These are phyloP conservation scores for Leccinellum luteum DNA, from an alignment of 768 basidiomycete species.

Conservation along the genomic window DNA sequence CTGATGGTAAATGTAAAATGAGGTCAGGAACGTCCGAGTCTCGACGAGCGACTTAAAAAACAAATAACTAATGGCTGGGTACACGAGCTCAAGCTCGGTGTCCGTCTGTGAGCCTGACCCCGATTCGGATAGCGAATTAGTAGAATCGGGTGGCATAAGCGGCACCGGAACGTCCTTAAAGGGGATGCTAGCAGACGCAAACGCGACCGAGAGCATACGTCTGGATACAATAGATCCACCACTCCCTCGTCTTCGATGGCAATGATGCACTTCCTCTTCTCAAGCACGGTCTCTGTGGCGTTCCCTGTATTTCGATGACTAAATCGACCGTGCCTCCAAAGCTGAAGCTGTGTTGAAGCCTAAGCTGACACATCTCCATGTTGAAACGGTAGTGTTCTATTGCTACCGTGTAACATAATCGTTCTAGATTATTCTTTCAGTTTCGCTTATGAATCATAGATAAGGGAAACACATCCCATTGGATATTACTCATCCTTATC, in stretches of 20 bases:
- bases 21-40: not conserved
- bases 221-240: conserved; percentile 22
- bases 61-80: conserved; percentile 9
- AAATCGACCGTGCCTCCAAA: no score
- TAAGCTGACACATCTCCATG: no score
- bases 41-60: no score
- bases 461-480: no score
- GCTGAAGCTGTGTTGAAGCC: not conserved
- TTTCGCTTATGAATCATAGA: no score
- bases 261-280: no score
- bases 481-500: no score
- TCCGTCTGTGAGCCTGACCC: not conserved
- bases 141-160: no score
- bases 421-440: no score
- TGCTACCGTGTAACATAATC: no score
- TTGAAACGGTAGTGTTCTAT: no score
- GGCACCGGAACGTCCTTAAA: conserved; percentile 1
- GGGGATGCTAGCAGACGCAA: not conserved
- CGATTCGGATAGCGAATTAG: not conserved
- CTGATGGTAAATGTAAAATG: not conserved
- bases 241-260: conserved; percentile 3
- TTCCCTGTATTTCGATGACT: not conserved
- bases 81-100: conserved; percentile 12
- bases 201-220: conserved; percentile 8
- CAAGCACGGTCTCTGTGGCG: not conserved